These are phyloP conservation scores for Rhodamnia rubescens DNA, from an alignment of 345 rosid species.

Conservation along the genomic window DNA sequence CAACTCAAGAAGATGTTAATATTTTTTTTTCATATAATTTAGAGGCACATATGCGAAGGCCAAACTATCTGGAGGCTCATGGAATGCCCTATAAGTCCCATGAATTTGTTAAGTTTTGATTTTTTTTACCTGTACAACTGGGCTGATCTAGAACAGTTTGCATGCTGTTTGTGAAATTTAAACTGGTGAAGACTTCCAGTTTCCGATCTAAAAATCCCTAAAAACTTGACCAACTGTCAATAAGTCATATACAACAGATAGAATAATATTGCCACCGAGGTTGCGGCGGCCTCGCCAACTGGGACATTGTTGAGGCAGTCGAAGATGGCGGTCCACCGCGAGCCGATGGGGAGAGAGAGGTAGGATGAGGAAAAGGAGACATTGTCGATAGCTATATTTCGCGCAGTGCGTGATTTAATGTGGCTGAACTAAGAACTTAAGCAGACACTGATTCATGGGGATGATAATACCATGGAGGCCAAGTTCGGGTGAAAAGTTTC, in stretches of 20 bases:
- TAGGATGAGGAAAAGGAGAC: background rate
- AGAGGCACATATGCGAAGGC: fast-evolving
- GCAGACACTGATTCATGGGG: background rate
- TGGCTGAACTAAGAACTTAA: background rate
- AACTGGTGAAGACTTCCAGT: background rate
- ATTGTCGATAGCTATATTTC: background rate
- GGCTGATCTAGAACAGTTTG: background rate
- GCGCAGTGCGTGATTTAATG: background rate
- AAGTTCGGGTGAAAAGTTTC: background rate
- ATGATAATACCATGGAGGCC: background rate
- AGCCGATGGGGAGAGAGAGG: background rate
- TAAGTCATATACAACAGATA: background rate
- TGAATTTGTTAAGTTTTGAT: background rate
- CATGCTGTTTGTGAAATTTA: background rate
- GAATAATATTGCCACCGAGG: background rate
- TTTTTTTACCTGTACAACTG: background rate
- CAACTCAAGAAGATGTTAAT: background rate
- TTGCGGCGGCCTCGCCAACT: background rate
- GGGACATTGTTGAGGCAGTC: background rate
- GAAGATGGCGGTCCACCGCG: background rate
- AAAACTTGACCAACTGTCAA: background rate
- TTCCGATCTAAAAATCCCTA: background rate
- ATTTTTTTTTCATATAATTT: background rate
- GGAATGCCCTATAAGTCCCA: background rate
- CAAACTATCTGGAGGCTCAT: background rate